Evolutionary conservation across 2,329 filamentous ascomycete species (phyloP).

Genomic region (Neoscytalidium dimidiatum): DNA sequence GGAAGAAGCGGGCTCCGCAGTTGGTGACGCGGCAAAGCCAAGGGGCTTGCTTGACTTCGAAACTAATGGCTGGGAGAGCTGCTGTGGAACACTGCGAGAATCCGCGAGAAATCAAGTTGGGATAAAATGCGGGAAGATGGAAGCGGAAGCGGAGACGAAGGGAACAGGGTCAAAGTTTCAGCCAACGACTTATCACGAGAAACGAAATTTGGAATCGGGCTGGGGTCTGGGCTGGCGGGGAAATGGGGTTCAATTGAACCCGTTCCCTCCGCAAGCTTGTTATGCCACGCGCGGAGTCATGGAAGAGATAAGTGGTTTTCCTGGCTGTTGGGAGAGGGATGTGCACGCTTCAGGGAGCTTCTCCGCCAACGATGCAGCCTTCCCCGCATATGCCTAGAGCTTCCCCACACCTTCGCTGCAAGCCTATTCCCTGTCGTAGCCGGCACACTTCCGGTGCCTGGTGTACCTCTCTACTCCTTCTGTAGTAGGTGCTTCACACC

Average conservation of each 20-base stretch:
- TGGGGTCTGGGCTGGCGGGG: background rate
- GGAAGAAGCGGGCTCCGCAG: no score
- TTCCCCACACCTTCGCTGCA: slow-evolving; percentile 10
- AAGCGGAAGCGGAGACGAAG: background rate
- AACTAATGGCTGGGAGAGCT: background rate
- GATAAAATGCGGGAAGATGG: background rate
- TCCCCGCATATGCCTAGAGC: slow-evolving; percentile 14
- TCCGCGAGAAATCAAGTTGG: no score
- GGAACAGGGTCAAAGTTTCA: background rate
- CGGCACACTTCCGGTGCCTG: slow-evolving; percentile 1
- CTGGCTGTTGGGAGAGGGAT: background rate
- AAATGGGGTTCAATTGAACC: background rate
- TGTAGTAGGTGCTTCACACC: background rate
- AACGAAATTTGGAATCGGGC: background rate
- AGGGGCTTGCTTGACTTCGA: background rate
- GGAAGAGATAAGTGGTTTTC: background rate
- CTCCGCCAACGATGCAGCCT: background rate
- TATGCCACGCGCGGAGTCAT: slow-evolving; percentile 8
- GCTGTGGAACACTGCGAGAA: background rate
- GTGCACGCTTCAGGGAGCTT: slow-evolving; percentile 2
- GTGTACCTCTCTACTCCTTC: background rate
- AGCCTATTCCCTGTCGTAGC: slow-evolving; percentile 2
- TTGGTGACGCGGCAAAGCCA: background rate
- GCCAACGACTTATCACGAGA: background rate
- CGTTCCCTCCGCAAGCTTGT: background rate